These are phyloP conservation scores for Mycena vulgaris DNA, from an alignment of 768 basidiomycete genomes.

Conservation along the genomic window DNA sequence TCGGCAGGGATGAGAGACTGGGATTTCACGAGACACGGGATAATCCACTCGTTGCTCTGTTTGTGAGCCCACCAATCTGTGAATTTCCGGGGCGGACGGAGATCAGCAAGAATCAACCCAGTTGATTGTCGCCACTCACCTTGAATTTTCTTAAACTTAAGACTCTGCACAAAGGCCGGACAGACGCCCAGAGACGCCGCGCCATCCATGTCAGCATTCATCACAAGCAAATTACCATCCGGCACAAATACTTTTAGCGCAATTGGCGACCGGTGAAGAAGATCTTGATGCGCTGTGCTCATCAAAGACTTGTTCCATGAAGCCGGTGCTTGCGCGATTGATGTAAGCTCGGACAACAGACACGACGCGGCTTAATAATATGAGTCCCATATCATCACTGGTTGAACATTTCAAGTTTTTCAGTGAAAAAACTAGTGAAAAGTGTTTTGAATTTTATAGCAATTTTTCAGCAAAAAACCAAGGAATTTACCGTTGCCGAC, in stretches of 20 bases:
- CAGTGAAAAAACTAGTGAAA: not conserved
- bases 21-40: too few relatives aligned
- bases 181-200: too few relatives aligned
- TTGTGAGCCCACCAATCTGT: too few relatives aligned
- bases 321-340: slow-evolving; percentile 17
- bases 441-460: not conserved
- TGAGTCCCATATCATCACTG: not conserved
- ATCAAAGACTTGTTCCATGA: slow-evolving; percentile 27
- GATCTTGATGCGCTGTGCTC: slow-evolving; percentile 14
- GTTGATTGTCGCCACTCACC: too few relatives aligned
- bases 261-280: slow-evolving; percentile 16
- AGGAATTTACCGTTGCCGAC: slow-evolving; percentile 37
- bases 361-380: slow-evolving; percentile 15
- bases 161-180: too few relatives aligned
- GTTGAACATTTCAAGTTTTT: not conserved
- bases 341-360: slow-evolving; percentile 21
- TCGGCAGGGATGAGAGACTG: too few relatives aligned
- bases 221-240: slow-evolving; percentile 29
- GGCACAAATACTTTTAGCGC: slow-evolving; percentile 15
- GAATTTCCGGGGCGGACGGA: too few relatives aligned
- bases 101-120: too few relatives aligned
- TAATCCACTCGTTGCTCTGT: too few relatives aligned
- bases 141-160: too few relatives aligned
- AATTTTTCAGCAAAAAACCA: too few relatives aligned
- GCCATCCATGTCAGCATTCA: slow-evolving; percentile 35